Evolutionary conservation across 805 yeast species (phyloP).

Genomic region (Cyberlindnera petersonii): DNA sequence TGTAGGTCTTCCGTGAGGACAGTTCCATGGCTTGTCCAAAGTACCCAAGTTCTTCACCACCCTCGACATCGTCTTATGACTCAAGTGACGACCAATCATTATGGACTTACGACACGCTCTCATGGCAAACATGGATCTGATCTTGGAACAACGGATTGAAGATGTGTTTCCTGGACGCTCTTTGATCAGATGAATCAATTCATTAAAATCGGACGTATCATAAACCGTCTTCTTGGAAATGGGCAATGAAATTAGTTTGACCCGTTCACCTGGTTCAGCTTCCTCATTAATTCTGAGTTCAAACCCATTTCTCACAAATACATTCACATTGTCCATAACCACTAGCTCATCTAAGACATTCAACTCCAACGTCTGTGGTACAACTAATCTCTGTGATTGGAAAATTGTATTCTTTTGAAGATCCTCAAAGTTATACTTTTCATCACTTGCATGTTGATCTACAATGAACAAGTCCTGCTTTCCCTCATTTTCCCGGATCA

Average conservation of each 20-base stretch:
- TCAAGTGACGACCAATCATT: constrained; percentile 83
- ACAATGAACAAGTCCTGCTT: constrained; percentile 70
- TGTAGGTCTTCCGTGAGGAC: constrained; percentile 97
- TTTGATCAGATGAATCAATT: constrained; percentile 63
- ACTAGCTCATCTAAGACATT: constrained; percentile 75
- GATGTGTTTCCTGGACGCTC: constrained; percentile 44
- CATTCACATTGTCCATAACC: constrained; percentile 53
- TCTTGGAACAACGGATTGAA: constrained; percentile 65
- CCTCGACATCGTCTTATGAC: constrained; percentile 52
- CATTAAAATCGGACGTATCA: constrained; percentile 63
- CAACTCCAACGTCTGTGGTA: constrained; percentile 53
- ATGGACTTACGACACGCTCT: constrained; percentile 91
- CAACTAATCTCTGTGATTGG: constrained; percentile 66
- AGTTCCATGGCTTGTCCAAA: constrained; percentile 88
- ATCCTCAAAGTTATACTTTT: constrained; percentile 83
- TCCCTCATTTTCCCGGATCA: constrained; percentile 49
- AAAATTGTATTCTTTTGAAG: constrained; percentile 54
- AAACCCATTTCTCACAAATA: constrained; percentile 78
- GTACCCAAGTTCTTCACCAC: constrained; percentile 66
- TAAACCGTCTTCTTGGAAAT: constrained; percentile 67
- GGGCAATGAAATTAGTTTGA: constrained; percentile 63
- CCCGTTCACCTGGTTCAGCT: constrained; percentile 50
- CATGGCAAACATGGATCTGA: constrained; percentile 85
- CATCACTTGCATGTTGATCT: constrained; percentile 98
- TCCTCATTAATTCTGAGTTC: constrained; percentile 48